A percentile compares a stretch with the other conserved stretches of the same genome.
Evolutionary conservation across 768 basidiomycete species (phyloP).

Genomic region (Auriscalpium vulgare): DNA sequence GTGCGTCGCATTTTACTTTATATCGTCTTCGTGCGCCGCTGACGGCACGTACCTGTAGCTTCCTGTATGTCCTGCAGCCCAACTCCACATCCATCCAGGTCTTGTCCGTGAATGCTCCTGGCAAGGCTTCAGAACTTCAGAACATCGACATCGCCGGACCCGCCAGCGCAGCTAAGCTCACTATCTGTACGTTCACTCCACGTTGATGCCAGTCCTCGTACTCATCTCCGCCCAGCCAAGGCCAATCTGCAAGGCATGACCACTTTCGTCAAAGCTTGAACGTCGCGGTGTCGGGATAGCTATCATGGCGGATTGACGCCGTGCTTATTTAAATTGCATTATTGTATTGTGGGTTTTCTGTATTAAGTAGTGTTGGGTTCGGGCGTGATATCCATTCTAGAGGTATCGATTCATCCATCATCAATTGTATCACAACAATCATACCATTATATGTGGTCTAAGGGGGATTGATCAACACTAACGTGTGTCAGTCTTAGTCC

Average conservation of each 20-base stretch:
- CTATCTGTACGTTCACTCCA: conserved; percentile 24
- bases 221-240: conserved; percentile 15
- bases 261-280: conserved; percentile 17
- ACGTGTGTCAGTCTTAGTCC: too few species aligned
- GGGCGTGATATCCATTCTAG: too few species aligned
- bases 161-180: conserved; percentile 25
- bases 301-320: too few species aligned
- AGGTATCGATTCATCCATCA: too few species aligned
- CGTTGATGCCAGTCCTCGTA: not conserved
- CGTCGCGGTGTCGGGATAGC: too few species aligned
- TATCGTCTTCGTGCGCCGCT: not conserved
- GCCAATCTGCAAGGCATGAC: conserved; percentile 32
- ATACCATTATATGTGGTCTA: too few species aligned
- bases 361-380: too few species aligned
- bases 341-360: too few species aligned
- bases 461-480: too few species aligned
- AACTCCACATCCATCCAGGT: conserved; percentile 34
- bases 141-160: conserved; percentile 26
- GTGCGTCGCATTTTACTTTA: conserved; percentile 9
- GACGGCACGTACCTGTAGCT: conserved; percentile 21
- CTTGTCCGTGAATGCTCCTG: conserved; percentile 30
- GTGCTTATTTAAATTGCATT: too few species aligned
- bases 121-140: conserved; percentile 25
- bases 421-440: too few species aligned
- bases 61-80: conserved; percentile 33